Percentiles rank a stretch among this genome's conserved stretches.
phyloP scores from a whole-genome alignment of 163 green algal genomes.

The Scenedesmus sp. region DNA sequence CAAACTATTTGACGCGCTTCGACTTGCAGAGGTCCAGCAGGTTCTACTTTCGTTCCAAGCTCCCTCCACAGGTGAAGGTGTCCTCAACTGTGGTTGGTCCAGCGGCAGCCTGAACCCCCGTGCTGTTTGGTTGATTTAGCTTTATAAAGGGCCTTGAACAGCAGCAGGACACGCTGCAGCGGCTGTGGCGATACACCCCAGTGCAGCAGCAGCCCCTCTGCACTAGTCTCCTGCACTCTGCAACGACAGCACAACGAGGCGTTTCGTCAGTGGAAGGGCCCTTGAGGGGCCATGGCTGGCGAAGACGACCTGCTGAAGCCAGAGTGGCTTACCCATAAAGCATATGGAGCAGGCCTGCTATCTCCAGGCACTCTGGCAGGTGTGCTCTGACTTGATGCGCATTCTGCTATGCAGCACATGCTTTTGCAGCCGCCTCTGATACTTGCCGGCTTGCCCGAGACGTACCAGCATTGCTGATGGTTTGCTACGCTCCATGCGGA shows the following conservation, averaged over 20 bases:
- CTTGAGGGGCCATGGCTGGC: not conserved
- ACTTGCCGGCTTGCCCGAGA: not conserved
- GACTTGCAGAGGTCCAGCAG: not conserved
- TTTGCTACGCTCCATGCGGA: not conserved
- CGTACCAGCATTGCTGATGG: not conserved
- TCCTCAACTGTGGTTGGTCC: not conserved
- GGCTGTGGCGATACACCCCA: not conserved
- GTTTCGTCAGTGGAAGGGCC: not conserved
- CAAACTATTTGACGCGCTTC: not conserved
- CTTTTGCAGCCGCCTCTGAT: not conserved
- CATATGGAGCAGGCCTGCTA: not conserved
- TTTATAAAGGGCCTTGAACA: not conserved
- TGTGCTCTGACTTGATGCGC: not conserved
- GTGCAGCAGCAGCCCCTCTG: conserved; percentile 11
- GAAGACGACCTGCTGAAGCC: not conserved
- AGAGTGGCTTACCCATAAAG: not conserved
- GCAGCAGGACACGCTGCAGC: not conserved
- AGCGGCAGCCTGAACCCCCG: not conserved
- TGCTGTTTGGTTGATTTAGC: too few relatives aligned
- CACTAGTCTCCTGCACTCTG: not conserved
- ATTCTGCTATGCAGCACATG: not conserved
- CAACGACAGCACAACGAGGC: not conserved
- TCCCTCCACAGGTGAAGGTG: not conserved
- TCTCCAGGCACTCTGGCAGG: not conserved
- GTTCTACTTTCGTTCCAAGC: not conserved